These are phyloP conservation scores for Epicoccum nigrum DNA, from an alignment of 2,329 filamentous ascomycete genomes.

Conservation along the genomic window DNA sequence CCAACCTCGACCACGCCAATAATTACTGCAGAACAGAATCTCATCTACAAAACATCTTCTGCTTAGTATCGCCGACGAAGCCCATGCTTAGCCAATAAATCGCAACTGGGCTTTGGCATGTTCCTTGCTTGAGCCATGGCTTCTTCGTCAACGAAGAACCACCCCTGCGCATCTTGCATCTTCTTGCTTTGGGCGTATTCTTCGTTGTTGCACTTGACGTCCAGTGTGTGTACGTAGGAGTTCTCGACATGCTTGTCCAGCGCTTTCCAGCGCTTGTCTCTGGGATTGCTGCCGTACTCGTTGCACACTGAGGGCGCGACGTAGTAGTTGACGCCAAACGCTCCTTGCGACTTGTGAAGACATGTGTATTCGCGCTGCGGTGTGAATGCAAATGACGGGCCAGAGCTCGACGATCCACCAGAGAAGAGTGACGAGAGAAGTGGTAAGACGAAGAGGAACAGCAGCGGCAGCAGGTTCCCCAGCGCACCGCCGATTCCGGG, in stretches of 20 bases:
- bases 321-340: constrained; percentile 80
- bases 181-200: constrained; percentile 67
- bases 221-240: constrained; percentile 71
- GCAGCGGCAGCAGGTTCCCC: constrained; percentile 80
- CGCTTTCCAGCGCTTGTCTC: constrained; percentile 68
- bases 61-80: constrained; percentile 16
- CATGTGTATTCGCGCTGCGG: constrained; percentile 73
- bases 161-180: constrained; percentile 80
- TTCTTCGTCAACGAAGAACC: constrained; percentile 81
- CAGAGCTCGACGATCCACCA: constrained; percentile 56
- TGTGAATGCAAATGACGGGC: constrained; percentile 80
- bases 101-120: constrained; percentile 66
- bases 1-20: constrained; percentile 2
- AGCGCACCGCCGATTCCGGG: constrained; percentile 61
- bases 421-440: constrained; percentile 80
- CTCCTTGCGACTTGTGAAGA: constrained; percentile 69
- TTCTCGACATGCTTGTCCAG: constrained; percentile 81
- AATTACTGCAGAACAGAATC: constrained; percentile 15
- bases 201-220: constrained; percentile 77
- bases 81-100: constrained; percentile 58
- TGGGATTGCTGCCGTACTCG: constrained; percentile 60
- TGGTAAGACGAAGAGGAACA: constrained; percentile 81
- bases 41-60: not conserved
- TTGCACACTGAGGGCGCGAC: constrained; percentile 79
- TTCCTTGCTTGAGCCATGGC: constrained; percentile 75